Conservation (phyloP, 208 protist species). For the Trypanosoma conorhini region DNA sequence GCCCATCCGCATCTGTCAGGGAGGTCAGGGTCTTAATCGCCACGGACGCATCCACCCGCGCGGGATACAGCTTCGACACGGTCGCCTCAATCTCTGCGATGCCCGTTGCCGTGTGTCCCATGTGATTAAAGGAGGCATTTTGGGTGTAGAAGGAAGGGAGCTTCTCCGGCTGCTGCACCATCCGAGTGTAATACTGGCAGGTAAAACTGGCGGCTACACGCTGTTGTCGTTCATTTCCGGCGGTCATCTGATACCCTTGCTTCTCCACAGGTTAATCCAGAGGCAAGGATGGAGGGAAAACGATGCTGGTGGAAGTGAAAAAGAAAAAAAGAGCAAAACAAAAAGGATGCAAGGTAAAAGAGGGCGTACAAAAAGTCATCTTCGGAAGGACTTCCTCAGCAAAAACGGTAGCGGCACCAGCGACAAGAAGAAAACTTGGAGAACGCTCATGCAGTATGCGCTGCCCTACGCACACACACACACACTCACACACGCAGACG, state of each 20-base stretch:
- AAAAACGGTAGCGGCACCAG: background rate
- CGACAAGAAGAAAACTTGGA: background rate
- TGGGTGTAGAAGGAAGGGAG: constrained; percentile 54
- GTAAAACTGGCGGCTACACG: constrained; percentile 69
- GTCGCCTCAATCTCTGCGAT: constrained; percentile 30
- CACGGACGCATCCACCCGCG: constrained; percentile 24
- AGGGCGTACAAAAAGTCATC: background rate
- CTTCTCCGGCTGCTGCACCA: constrained; percentile 47
- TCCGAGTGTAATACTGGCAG: constrained; percentile 60
- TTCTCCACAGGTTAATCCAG: background rate
- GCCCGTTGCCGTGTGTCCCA: constrained; percentile 36
- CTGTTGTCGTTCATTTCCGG: constrained; percentile 23
- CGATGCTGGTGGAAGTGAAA: background rate
- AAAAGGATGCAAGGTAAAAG: background rate
- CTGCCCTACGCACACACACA: background rate
- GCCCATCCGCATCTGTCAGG: constrained; percentile 30
- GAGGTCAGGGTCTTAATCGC: constrained; percentile 39
- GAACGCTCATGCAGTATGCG: background rate
- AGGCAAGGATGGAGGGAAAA: constrained; percentile 7
- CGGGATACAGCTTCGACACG: constrained; percentile 30
- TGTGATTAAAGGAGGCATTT: constrained; percentile 45
- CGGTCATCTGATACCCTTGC: constrained; percentile 25
- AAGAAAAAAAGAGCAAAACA: constrained; percentile 1
- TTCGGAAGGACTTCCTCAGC: too few relatives aligned
- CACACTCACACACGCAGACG: too few relatives aligned